Evolutionary conservation across 225 moss, liverwort and hornwort genomes (phyloP).

Genomic region (Anthoceros angustus): DNA sequence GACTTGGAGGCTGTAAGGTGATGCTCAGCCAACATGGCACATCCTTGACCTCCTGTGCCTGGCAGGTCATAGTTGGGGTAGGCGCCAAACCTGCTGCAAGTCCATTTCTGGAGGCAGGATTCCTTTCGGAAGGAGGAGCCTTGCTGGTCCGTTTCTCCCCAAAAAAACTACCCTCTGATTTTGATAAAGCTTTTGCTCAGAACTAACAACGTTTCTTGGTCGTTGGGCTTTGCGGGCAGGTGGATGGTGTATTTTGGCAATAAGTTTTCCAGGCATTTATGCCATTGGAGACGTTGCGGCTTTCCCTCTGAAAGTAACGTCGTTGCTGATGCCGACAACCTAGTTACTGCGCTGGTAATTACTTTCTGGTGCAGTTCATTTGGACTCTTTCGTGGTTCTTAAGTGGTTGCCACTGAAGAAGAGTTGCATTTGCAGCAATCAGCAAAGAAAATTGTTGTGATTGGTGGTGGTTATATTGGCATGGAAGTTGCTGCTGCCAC

Average conservation of each 20-base stretch:
- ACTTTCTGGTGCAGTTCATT: neutral
- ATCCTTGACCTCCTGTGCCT: constrained; percentile 23
- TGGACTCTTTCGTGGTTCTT: neutral
- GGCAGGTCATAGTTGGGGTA: constrained; percentile 59
- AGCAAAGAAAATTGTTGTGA: constrained; percentile 47
- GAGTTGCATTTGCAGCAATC: constrained; percentile 18
- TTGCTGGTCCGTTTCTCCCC: constrained; percentile 35
- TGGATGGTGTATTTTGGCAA: too few species aligned
- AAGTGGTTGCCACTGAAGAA: neutral
- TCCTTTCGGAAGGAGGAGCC: constrained; percentile 47
- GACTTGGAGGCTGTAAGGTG: neutral
- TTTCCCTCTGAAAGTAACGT: constrained; percentile 45
- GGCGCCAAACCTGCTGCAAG: constrained; percentile 51
- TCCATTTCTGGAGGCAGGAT: constrained; percentile 49
- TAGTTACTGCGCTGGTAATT: constrained; percentile 28
- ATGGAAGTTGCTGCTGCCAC: constrained; percentile 60
- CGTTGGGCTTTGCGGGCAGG: too few species aligned
- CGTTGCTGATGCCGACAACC: constrained; percentile 52
- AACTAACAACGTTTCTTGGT: too few species aligned
- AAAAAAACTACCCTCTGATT: neutral
- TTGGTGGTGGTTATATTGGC: constrained; percentile 88
- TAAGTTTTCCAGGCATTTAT: constrained; percentile 45
- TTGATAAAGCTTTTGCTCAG: neutral
- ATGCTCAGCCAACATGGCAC: neutral
- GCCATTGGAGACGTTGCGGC: constrained; percentile 64